These are phyloP conservation scores for Solanum tarijense DNA, from an alignment of 257 asterid genomes.

Conservation along the genomic window DNA sequence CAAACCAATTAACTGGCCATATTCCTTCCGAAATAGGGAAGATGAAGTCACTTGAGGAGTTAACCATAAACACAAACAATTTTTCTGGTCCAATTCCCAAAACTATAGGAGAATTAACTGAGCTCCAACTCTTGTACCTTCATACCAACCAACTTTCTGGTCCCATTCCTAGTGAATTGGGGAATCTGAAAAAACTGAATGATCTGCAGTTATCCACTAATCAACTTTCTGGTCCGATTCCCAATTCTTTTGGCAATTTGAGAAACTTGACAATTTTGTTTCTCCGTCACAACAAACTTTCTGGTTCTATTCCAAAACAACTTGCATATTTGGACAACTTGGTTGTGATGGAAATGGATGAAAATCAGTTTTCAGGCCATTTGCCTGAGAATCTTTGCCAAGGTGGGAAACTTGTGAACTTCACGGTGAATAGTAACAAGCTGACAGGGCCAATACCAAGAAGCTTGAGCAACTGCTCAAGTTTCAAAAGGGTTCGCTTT, in stretches of 20 bases:
- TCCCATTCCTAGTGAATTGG: too few species aligned
- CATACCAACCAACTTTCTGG: too few species aligned
- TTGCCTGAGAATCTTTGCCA: constrained; percentile 1
- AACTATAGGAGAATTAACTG: background rate
- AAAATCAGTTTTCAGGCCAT: constrained; percentile 1
- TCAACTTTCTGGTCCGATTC: background rate
- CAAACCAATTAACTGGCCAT: background rate
- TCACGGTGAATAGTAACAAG: background rate
- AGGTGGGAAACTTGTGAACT: background rate
- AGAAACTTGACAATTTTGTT: background rate
- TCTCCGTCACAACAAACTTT: background rate
- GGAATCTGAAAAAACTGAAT: too few species aligned
- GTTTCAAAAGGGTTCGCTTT: background rate
- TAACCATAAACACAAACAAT: background rate
- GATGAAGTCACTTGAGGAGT: background rate
- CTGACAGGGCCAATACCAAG: constrained; percentile 4
- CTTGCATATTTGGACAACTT: constrained; percentile 1
- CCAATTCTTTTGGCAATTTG: background rate
- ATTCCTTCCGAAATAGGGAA: constrained; percentile 3
- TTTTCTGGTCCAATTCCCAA: constrained; percentile 5
- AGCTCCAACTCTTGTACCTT: background rate
- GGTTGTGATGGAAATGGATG: background rate
- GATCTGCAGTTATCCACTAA: background rate
- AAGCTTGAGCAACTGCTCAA: background rate
- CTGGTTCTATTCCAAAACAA: constrained; percentile 4